phyloP scores from a whole-genome alignment of 805 yeast species.

The Candida rishiriensis region DNA sequence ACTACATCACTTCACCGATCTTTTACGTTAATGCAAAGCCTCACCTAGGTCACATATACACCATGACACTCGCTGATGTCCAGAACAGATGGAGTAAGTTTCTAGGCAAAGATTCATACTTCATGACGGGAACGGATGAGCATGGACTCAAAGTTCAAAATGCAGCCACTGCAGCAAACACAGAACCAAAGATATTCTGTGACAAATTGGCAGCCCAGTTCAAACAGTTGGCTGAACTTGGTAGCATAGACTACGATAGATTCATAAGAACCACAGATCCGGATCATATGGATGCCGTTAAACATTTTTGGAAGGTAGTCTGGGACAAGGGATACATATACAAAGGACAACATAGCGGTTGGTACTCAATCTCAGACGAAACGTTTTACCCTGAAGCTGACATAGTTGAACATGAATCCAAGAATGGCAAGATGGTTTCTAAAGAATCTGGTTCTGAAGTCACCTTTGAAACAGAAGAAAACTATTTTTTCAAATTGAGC shows the following conservation, averaged over 20 bases:
- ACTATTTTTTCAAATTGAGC: conserved; percentile 79
- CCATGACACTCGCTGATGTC: conserved; percentile 81
- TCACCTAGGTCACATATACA: conserved; percentile 88
- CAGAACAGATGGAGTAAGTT: conserved; percentile 66
- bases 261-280: conserved; percentile 88
- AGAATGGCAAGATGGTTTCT: conserved; percentile 36
- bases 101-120: conserved; percentile 37
- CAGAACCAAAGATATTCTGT: conserved; percentile 64
- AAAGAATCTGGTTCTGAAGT: conserved; percentile 78
- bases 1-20: conserved; percentile 81
- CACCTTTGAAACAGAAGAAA: conserved; percentile 67
- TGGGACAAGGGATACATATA: conserved; percentile 62
- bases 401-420: conserved; percentile 40
- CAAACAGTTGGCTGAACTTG: conserved; percentile 52
- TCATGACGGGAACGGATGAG: conserved; percentile 95
- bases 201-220: conserved; percentile 66
- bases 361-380: conserved; percentile 95
- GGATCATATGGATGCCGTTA: conserved; percentile 69
- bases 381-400: conserved; percentile 87
- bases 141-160: conserved; percentile 90
- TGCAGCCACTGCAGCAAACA: conserved; percentile 58
- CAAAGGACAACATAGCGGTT: conserved; percentile 81
- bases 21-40: conserved; percentile 96
- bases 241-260: conserved; percentile 59
- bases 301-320: conserved; percentile 64